Percentiles rank a stretch among this genome's conserved stretches.
Conservation (phyloP, 768 basidiomycete species). For the Lactifluus pinguis region DNA sequence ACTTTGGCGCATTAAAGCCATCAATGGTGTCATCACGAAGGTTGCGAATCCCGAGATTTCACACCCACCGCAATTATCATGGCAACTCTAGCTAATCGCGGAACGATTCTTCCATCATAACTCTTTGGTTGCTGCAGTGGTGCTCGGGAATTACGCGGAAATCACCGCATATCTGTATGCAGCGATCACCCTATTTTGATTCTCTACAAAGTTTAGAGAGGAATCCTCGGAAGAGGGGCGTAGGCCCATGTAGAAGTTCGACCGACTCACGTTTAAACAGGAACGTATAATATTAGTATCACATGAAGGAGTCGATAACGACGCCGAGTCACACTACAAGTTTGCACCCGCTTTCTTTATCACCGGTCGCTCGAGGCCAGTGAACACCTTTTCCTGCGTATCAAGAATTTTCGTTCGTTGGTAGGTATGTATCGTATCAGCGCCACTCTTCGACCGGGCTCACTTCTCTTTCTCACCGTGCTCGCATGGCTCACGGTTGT, state of each 20-base stretch:
- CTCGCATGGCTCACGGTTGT: conserved; percentile 9
- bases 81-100: neutral
- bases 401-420: conserved; percentile 1
- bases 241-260: neutral
- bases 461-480: conserved; percentile 14
- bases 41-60: neutral
- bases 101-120: neutral
- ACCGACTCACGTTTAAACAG: neutral
- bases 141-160: neutral
- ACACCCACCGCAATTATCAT: neutral
- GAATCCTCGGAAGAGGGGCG: neutral
- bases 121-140: neutral
- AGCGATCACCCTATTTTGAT: neutral
- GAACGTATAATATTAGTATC: neutral
- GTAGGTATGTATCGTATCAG: conserved; percentile 1
- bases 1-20: neutral
- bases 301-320: neutral
- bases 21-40: neutral
- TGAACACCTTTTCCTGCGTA: conserved; percentile 1
- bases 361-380: conserved; percentile 1
- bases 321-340: neutral
- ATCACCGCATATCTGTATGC: neutral
- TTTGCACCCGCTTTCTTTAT: neutral
- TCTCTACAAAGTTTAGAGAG: neutral
- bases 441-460: conserved; percentile 8